Conservation (phyloP, 2,329 filamentous ascomycete genomes). For the Sporothrix variecibatus region DNA sequence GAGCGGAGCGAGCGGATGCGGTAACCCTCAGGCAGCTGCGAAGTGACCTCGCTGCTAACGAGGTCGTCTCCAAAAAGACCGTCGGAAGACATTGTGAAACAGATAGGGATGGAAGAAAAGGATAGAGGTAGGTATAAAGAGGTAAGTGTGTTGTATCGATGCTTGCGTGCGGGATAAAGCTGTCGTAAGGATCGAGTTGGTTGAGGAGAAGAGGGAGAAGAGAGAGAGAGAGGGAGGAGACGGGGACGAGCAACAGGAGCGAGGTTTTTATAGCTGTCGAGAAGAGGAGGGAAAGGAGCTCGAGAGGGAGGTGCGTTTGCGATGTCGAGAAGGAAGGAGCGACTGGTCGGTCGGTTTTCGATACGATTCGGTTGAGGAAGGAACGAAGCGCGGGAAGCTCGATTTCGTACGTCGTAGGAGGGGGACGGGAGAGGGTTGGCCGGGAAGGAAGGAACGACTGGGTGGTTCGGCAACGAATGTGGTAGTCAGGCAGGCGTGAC, state of each 20-base stretch:
- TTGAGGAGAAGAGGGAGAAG: neutral
- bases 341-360: neutral
- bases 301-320: neutral
- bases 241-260: neutral
- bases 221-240: neutral
- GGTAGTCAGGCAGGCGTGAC: neutral
- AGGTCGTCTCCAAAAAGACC: conserved; percentile 77
- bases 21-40: conserved; percentile 78
- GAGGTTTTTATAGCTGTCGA: neutral
- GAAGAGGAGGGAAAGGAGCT: neutral
- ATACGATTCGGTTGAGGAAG: neutral
- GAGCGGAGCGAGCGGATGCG: conserved; percentile 76
- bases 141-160: neutral
- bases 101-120: neutral
- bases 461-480: neutral
- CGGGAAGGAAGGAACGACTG: neutral
- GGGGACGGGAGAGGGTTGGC: no score
- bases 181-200: neutral
- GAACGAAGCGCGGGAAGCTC: neutral
- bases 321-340: conserved; percentile 4
- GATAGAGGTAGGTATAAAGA: neutral
- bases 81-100: conserved; percentile 44
- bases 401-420: neutral
- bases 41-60: conserved; percentile 73
- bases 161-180: neutral